These are phyloP conservation scores for Pseudozyma sp. DNA, from an alignment of 1,284 basidiomycete species.

Conservation along the genomic window DNA sequence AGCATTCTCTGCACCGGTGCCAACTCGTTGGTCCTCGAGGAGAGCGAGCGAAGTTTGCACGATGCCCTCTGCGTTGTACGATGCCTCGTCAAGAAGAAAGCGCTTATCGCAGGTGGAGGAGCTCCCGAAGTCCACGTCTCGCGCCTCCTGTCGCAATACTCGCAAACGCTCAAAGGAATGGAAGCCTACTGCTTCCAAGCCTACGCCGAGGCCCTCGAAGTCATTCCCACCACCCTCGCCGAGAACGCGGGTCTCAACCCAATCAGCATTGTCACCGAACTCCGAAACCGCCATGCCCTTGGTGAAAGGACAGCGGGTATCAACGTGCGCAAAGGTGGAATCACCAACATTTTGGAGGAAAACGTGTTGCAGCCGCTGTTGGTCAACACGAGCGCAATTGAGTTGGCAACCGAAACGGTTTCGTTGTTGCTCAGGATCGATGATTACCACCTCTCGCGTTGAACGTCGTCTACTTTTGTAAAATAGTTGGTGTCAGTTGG, in stretches of 20 bases:
- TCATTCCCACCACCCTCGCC: conserved; percentile 96
- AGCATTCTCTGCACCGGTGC: conserved; percentile 94
- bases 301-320: conserved; percentile 96
- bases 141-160: conserved; percentile 88
- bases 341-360: conserved; percentile 96
- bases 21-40: conserved; percentile 94
- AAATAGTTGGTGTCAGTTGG: not conserved
- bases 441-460: conserved; percentile 76
- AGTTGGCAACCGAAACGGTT: conserved; percentile 97
- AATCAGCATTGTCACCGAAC: conserved; percentile 96
- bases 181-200: conserved; percentile 99
- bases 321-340: conserved; percentile 85
- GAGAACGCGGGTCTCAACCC: conserved; percentile 99
- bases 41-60: conserved; percentile 95
- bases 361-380: conserved; percentile 96
- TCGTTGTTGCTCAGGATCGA: conserved; percentile 95
- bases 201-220: conserved; percentile 96
- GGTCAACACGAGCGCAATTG: conserved; percentile 94
- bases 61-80: conserved; percentile 98
- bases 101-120: conserved; percentile 95
- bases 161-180: conserved; percentile 95
- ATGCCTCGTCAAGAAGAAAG: conserved; percentile 98
- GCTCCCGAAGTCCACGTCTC: conserved; percentile 99
- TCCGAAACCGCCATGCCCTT: conserved; percentile 94
- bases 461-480: conserved; percentile 2